Evolutionary conservation across 2,329 filamentous ascomycete species (phyloP), one percentile per base, ranked within the genome.

Genomic region (Akanthomyces uredinophilus): DNA sequence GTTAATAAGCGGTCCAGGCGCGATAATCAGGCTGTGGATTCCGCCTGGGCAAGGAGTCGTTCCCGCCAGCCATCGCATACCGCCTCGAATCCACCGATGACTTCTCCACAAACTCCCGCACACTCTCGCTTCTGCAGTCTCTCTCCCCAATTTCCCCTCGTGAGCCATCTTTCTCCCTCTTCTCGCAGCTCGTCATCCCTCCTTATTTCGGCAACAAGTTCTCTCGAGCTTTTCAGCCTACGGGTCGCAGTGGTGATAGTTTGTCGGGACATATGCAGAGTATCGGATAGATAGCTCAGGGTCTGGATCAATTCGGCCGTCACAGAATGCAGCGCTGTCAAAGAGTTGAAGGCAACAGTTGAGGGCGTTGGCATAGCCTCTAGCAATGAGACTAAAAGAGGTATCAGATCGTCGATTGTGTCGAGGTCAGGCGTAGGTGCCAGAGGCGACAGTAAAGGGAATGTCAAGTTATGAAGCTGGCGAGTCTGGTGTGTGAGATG

Each of bases 181-280:
- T 96, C 92, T 55, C 88, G 85, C 37, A 88, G 81, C 69, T 96
- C 92, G 64, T 91, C 87, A 70, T 98, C 95, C 63, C 86, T 85
- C 66, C 88, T 85, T 79, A 97, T 88, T 69, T 97, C 94, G 2
- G 87, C 85, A 1, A 98, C 88, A 64, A 96, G 85, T 72, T 96
- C 93, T 68, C 89, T 90, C 7, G 91, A 92, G 41, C 87, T 90
- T 67, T 89, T 88, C 57, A 99, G 78, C 50, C 92, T 85, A 61
- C 95, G 82, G 2, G 89, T 87, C 1, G 94, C 95, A 11, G 89
- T 89, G 3, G 87, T 89, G 0, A 91, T 95, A 1, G 91, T 90
- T 75, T 98, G 94, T 14, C 92, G 87, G 37, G 90, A 92, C 88
- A 98, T 96, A 75, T 98, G 94, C 39, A 99, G 81, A 4, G 91